Percentiles rank a stretch among this genome's conserved stretches.
Conservation (phyloP, 352 stramenopile genomes). For the Phytophthora pluvialis region DNA sequence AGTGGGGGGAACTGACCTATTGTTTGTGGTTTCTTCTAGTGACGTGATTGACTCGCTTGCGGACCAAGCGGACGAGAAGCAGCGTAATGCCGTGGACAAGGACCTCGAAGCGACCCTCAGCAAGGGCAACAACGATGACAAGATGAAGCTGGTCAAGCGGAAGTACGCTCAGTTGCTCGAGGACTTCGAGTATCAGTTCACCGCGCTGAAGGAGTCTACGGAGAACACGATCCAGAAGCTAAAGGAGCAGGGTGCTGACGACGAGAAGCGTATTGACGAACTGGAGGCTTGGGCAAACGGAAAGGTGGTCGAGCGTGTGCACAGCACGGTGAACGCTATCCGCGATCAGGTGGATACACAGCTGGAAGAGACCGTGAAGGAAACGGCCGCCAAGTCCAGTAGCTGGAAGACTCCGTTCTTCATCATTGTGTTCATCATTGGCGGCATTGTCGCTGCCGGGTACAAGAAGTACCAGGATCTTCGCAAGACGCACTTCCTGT, state of each 20-base stretch:
- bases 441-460: slow-evolving; percentile 52
- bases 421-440: slow-evolving; percentile 74
- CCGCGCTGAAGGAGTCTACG: slow-evolving; percentile 81
- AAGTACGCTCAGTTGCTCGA: slow-evolving; percentile 85
- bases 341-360: slow-evolving; percentile 73
- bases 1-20: slow-evolving; percentile 16
- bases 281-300: slow-evolving; percentile 75
- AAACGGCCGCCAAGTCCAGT: slow-evolving; percentile 71
- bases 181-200: slow-evolving; percentile 88
- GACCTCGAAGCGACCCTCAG: slow-evolving; percentile 56
- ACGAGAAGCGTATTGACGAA: slow-evolving; percentile 72
- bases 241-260: slow-evolving; percentile 68
- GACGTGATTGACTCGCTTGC: slow-evolving; percentile 69
- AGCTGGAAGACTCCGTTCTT: slow-evolving; percentile 89
- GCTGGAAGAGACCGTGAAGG: slow-evolving; percentile 72
- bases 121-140: slow-evolving; percentile 63
- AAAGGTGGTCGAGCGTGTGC: slow-evolving; percentile 62
- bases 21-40: slow-evolving; percentile 35
- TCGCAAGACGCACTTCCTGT: slow-evolving; percentile 88
- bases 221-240: slow-evolving; percentile 86
- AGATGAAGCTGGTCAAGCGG: slow-evolving; percentile 71
- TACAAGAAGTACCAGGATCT: slow-evolving; percentile 92
- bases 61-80: slow-evolving; percentile 59
- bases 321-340: slow-evolving; percentile 62
- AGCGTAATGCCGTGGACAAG: slow-evolving; percentile 59